Evolutionary conservation across 345 rosid species (phyloP), one percentile per base, ranked within the genome.

Genomic region (Erysimum cheiranthoides): DNA sequence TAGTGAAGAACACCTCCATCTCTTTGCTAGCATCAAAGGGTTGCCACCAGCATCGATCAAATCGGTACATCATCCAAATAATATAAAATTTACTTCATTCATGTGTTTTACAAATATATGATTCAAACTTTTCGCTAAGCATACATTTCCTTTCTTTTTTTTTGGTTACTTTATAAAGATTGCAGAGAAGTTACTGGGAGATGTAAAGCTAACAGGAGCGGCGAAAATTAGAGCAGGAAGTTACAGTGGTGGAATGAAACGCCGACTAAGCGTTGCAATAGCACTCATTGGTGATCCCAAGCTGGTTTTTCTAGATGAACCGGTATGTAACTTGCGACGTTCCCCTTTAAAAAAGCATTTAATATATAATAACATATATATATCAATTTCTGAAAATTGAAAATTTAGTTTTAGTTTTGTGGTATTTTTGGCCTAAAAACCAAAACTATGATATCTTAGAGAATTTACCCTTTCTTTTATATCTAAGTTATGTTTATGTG

Each of bases 171-270:
- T 47, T 42, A 12, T 46, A 63, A 80, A 92, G 90, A 85, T 83
- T 70, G 82, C 79, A 39, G 71, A 86, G 74, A 89, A 86, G 68
- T 89, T 88, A 75, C 71, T 90, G 30, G 90, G 72, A 11, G 85
- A 92, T 80, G 93, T 94, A 74, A 86, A 61, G 76, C 89, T 94
- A 39, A 89, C 83, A 21, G 89, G 86, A 65, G 80, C 90, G 1
- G 82, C 85, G 7, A 85, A 82, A 64, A 79, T 90, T 28, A 92
- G 96, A 86, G 84, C 96, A 59, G 92, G 97, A 65, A 90, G 91
- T 75, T 92, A 92, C 79, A 89, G 97, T 82, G 92, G 99, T 78
- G 99, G 99, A 78, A 94, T 94, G 99, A 92, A 86, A 66, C 91
- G 97, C 10, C 83, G 99, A 57, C 88, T 92, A 51, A 94, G 97